A percentile compares a stretch with the other conserved stretches of the same genome.
These are phyloP conservation scores for Endocladia muricata DNA, from an alignment of 31 red algal species.

Conservation along the genomic window DNA sequence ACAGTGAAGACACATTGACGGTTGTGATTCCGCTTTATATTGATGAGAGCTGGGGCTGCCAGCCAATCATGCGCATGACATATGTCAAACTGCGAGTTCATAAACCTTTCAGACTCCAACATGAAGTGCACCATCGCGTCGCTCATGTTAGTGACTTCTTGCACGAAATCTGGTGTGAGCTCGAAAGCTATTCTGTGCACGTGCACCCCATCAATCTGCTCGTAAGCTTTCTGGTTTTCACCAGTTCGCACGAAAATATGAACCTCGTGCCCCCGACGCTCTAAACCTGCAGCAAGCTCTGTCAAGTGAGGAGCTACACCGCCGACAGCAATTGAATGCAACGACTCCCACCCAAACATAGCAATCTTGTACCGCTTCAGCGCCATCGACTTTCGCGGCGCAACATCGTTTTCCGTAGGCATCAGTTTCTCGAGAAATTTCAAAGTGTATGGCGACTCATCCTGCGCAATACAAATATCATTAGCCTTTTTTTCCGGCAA, in stretches of 20 bases:
- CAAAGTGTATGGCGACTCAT: background rate
- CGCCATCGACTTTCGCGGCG: slow-evolving; percentile 20
- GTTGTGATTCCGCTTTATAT: slow-evolving; percentile 78
- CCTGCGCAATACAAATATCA: background rate
- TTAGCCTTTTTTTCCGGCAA: too few species aligned
- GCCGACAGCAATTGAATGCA: slow-evolving; percentile 90
- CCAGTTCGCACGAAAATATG: slow-evolving; percentile 86
- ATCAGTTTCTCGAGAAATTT: background rate
- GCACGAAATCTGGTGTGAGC: slow-evolving; percentile 82
- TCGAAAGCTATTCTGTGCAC: slow-evolving; percentile 87
- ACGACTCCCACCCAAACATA: slow-evolving; percentile 88
- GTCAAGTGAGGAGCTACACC: slow-evolving; percentile 92
- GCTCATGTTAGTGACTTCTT: slow-evolving; percentile 92
- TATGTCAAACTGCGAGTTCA: slow-evolving; percentile 87
- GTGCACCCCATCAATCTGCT: slow-evolving; percentile 91
- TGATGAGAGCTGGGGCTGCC: slow-evolving; percentile 77
- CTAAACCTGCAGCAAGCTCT: slow-evolving; percentile 80
- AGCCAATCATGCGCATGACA: slow-evolving; percentile 93
- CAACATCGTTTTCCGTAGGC: slow-evolving; percentile 1
- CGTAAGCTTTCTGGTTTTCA: slow-evolving; percentile 68
- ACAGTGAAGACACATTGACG: slow-evolving; percentile 83
- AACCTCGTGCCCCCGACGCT: slow-evolving; percentile 91
- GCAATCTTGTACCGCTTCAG: slow-evolving; percentile 61
- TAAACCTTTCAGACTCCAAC: slow-evolving; percentile 87
- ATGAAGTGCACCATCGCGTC: slow-evolving; percentile 90